phyloP scores from a whole-genome alignment of 148 eudicot species.

The Cornus kousa region DNA sequence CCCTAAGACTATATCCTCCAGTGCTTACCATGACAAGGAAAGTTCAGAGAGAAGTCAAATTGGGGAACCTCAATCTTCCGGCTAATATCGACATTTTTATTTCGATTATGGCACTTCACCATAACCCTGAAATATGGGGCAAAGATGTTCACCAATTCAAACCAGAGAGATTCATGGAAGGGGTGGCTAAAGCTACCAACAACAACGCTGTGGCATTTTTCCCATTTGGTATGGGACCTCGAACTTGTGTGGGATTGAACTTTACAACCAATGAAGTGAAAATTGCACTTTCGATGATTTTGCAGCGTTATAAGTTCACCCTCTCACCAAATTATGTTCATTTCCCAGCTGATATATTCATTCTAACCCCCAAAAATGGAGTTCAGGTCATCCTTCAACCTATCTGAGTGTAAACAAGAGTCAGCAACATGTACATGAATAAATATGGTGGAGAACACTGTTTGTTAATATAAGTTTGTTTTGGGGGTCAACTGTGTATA shows the following conservation, averaged over 20 bases:
- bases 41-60: constrained; percentile 16
- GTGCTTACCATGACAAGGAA: constrained; percentile 24
- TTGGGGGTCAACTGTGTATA: not conserved
- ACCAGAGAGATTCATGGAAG: constrained; percentile 37
- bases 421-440: not conserved
- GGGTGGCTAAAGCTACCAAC: constrained; percentile 38
- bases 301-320: constrained; percentile 29
- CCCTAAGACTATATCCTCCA: constrained; percentile 38
- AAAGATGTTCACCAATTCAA: constrained; percentile 36
- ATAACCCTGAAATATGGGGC: constrained; percentile 22
- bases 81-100: constrained; percentile 3
- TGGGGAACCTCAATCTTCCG: constrained; percentile 35
- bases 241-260: constrained; percentile 35
- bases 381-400: constrained; percentile 31
- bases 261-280: constrained; percentile 29
- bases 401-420: constrained; percentile 2
- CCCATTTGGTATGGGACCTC: constrained; percentile 40
- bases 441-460: not conserved
- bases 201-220: constrained; percentile 28
- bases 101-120: constrained; percentile 18
- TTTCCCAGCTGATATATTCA: constrained; percentile 29
- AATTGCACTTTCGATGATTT: constrained; percentile 32
- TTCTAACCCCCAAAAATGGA: constrained; percentile 32
- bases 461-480: not conserved
- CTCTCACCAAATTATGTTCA: constrained; percentile 38